Evolutionary conservation across 2,329 filamentous ascomycete species (phyloP), one percentile per base, ranked within the genome.

Genomic region (Sclerotinia subarctica): DNA sequence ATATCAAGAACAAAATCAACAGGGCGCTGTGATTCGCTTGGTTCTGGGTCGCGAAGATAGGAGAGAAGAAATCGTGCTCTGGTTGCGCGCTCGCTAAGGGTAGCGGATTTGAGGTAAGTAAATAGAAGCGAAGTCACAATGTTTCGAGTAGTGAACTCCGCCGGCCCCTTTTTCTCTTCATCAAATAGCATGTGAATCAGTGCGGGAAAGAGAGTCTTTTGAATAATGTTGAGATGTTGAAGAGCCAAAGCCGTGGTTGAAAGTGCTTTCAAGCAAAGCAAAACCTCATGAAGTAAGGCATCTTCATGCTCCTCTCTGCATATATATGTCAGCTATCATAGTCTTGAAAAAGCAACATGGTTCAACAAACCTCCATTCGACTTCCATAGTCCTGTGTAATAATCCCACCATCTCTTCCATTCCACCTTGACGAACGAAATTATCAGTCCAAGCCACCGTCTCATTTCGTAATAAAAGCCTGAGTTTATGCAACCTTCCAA

Each of bases 131-230:
- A 95, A 49, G 94, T 92, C 76, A 98, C 90, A 74, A 98, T 92
- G 74, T 90, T 90, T 67, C 95, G 89, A 17, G 95, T 98, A 5
- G 91, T 95, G 78, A 97, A 99, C 79, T 99, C 95, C 81, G 92
- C 96, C 0, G 95, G 95, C 0, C 95, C 95, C 78, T 98, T 98
- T 82, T 94, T 96, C 77, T 98, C 94, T n/a, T 96, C 92, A 75
- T 97, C 94, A 75, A 98, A 98, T 52, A 98, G 84, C 90, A 98
- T 93, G 69, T 87, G 86, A 58, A 98, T 81, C 58, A 99, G 82
- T 35, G 92, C 91, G 2, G 94, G 93, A 76, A 98, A 97, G 11
- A 99, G 84, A 0, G 90, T 89, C 7, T 84, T 82, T 73, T 96
- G 92, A 68, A 97, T 92, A 13, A 88, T 87, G 72, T 91, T 86